Percentiles rank a stretch among this genome's conserved stretches.
phyloP scores from a whole-genome alignment of 805 yeast species.

The Nadsonia fulvescens region DNA sequence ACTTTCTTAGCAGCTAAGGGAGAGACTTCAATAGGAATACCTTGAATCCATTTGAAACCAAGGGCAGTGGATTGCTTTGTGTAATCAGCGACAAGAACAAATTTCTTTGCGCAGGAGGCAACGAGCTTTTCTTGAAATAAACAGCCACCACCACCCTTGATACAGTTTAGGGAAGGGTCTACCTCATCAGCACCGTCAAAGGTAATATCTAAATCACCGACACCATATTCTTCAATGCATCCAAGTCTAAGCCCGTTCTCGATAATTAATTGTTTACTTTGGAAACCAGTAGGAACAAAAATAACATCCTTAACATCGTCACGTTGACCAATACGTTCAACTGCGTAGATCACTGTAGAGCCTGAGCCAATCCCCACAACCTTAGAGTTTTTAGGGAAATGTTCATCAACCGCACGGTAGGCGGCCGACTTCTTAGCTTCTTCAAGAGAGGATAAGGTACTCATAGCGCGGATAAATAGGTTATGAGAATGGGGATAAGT shows the following conservation, averaged over 20 bases:
- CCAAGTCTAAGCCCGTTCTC: constrained; percentile 68
- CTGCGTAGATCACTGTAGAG: constrained; percentile 91
- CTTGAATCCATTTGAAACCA: constrained; percentile 73
- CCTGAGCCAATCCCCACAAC: constrained; percentile 94
- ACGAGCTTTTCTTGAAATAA: constrained; percentile 90
- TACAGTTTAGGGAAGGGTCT: constrained; percentile 61
- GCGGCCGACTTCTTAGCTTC: constrained; percentile 83
- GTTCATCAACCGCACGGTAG: constrained; percentile 78
- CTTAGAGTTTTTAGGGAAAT: constrained; percentile 47
- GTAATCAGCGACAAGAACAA: constrained; percentile 82
- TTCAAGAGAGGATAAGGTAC: constrained; percentile 27
- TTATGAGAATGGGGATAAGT: background rate
- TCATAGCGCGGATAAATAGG: background rate
- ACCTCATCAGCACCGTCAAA: constrained; percentile 99
- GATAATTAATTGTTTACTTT: constrained; percentile 69
- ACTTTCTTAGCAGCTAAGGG: constrained; percentile 77
- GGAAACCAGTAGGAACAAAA: constrained; percentile 95
- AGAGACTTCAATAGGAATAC: constrained; percentile 90
- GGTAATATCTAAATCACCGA: constrained; percentile 68
- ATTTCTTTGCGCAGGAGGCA: constrained; percentile 57
- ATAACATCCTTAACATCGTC: constrained; percentile 34
- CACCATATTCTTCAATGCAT: constrained; percentile 51
- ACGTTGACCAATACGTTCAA: constrained; percentile 72
- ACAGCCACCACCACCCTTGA: constrained; percentile 99
- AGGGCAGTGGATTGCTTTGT: constrained; percentile 60